Evolutionary conservation across 768 basidiomycete genomes (phyloP).

Genomic region (Lactifluus echinatus): DNA sequence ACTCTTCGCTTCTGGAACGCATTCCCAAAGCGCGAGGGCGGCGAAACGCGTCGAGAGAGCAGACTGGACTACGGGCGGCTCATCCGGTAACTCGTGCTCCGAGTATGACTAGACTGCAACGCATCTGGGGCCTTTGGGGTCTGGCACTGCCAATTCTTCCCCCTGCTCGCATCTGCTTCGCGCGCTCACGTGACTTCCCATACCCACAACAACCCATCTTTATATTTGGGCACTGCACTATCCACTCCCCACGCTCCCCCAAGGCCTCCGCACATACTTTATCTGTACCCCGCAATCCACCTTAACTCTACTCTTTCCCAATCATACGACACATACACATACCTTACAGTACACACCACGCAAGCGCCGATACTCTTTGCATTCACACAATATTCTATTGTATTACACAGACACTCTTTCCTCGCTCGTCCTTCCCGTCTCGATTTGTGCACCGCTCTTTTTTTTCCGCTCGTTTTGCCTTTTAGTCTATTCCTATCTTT

Average conservation of each 20-base stretch:
- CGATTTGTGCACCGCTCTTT: conserved; percentile 14
- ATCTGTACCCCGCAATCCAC: conserved; percentile 10
- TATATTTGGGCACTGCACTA: conserved; percentile 11
- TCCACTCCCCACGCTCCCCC: not conserved
- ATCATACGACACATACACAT: conserved; percentile 2
- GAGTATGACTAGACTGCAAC: not conserved
- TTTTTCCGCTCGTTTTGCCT: conserved; percentile 10
- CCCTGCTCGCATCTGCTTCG: not conserved
- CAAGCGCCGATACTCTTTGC: conserved; percentile 3
- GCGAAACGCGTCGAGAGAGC: conserved; percentile 31
- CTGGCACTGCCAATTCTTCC: not conserved
- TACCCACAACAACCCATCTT: not conserved
- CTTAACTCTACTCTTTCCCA: not conserved
- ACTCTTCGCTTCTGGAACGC: conserved; percentile 97
- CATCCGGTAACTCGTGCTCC: conserved; percentile 25
- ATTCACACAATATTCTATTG: conserved; percentile 11
- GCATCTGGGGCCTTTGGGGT: not conserved
- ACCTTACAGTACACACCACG: conserved; percentile 10
- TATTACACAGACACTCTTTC: not conserved
- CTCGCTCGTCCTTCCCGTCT: not conserved
- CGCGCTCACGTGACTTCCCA: not conserved
- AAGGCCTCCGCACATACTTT: not conserved
- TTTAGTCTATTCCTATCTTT: not conserved
- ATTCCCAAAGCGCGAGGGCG: conserved; percentile 66
- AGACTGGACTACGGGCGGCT: conserved; percentile 39